phyloP scores from a whole-genome alignment of 179 eudicot species.

The Nepenthes alata region DNA sequence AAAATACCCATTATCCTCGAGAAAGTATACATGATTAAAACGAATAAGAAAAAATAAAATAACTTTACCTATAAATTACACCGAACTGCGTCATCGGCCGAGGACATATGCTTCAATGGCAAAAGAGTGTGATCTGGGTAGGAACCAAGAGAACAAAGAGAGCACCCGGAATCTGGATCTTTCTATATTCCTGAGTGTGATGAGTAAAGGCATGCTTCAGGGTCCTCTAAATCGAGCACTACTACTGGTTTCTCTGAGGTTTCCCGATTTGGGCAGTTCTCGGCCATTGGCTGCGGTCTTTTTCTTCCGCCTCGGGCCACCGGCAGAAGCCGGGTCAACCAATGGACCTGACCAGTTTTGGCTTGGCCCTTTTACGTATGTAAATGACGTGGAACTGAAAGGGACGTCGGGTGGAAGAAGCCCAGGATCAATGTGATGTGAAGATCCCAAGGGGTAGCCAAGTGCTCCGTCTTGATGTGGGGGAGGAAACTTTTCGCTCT shows the following conservation, averaged over 20 bases:
- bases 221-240: slow-evolving; percentile 24
- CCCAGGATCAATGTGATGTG: slow-evolving; percentile 69
- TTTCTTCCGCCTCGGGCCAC: slow-evolving; percentile 51
- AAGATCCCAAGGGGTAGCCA: slow-evolving; percentile 67
- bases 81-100: no score
- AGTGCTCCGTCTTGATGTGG: slow-evolving; percentile 90
- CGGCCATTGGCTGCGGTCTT: slow-evolving; percentile 25
- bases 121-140: not conserved
- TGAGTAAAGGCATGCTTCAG: slow-evolving; percentile 7
- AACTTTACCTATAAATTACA: not conserved
- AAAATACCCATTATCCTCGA: not conserved
- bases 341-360: slow-evolving; percentile 84
- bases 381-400: slow-evolving; percentile 50
- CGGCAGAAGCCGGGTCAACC: slow-evolving; percentile 54
- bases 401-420: slow-evolving; percentile 61
- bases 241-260: slow-evolving; percentile 17
- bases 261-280: slow-evolving; percentile 18
- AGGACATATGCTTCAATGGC: not conserved
- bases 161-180: not conserved
- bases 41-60: not conserved
- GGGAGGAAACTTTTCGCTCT: slow-evolving; percentile 89
- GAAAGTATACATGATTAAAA: not conserved
- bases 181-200: not conserved
- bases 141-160: not conserved
- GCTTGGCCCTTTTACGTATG: slow-evolving; percentile 41